Base-by-base conservation (phyloP, 2,329 filamentous ascomycete species). In the Tolypocladium endophyticum region DNA sequence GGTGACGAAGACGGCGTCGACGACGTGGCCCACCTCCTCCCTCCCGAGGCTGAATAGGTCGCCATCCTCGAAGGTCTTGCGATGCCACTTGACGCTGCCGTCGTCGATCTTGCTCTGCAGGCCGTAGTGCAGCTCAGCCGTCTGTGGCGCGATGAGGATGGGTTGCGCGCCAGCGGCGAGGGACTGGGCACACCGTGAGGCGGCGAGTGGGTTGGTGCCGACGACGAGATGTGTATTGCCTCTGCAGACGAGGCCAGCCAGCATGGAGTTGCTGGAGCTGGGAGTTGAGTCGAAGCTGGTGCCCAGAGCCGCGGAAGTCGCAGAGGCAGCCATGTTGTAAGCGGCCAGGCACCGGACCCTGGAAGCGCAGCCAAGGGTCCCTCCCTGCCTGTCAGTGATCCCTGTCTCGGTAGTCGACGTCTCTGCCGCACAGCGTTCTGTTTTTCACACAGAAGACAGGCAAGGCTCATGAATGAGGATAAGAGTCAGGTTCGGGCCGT, bases 1-100 rank as follows among this genome's bases (percentile, higher is more conserved):
- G 1, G 92, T 96, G 43, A 97, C 86, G 73, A 97, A 97, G 45
- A 99, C 94, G 59, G 89, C 89, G 72, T 99, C 94, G 20, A 96
- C 93, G 5, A 95, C 84, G 58, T 76, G 70, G 63, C 84, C 86
- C 12, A 96, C 87, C 60, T 95, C 90, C 47, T 85, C 81, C 57
- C 94, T 82, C n/a, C 94, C 94, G 2, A 96, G 76, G 1, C 79
- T 85, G 47, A 85, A 86, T 58, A 97, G 73, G 70, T 97, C 88
- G 0, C 77, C 74, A 43, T 93, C 87, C 57, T 83, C 72, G 66
- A 97, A 96, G 0, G 76, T 70, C 61, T 84, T 82, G 65, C 81
- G 78, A 36, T 87, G 68, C 87, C 88, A 91, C 63, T 81, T 73
- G 7, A 92, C 82, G 62, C 84, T 76, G 59, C 85, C 84, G 14